Conservation (phyloP, 2,329 filamentous ascomycete species). For the Dryadomyces sulphureus region DNA sequence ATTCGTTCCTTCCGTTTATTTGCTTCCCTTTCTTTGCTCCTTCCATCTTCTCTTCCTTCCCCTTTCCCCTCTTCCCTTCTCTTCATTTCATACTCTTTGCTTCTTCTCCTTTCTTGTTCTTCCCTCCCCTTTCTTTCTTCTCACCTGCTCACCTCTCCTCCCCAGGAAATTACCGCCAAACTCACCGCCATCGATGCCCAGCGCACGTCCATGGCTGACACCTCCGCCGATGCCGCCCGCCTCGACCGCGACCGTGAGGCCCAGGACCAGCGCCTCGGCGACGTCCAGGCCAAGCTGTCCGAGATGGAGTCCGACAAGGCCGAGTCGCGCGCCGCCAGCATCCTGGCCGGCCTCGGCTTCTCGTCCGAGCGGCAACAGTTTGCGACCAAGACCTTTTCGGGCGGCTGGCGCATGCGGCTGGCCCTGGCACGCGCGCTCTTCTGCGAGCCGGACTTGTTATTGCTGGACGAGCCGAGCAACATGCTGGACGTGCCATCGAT, state of each 20-base stretch:
- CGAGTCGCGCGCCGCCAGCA: constrained; percentile 86
- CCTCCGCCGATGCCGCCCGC: constrained; percentile 72
- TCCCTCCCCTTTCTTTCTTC: no score
- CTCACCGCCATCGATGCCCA: constrained; percentile 65
- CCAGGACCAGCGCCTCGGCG: constrained; percentile 76
- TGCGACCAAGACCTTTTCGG: constrained; percentile 94
- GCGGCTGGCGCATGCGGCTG: constrained; percentile 98
- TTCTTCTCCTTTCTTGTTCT: no score
- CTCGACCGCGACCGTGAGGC: constrained; percentile 81
- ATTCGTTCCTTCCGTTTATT: no score
- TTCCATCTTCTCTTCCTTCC: no score
- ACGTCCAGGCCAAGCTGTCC: constrained; percentile 79
- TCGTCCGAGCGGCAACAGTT: constrained; percentile 82
- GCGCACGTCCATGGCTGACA: constrained; percentile 71
- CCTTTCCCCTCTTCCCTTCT: no score
- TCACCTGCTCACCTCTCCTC: no score
- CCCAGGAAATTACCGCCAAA: constrained; percentile 58
- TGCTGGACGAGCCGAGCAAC: constrained; percentile 98
- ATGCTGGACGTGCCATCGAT: constrained; percentile 99
- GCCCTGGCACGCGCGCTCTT: constrained; percentile 90
- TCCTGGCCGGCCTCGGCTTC: constrained; percentile 92
- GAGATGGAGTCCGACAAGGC: constrained; percentile 99
- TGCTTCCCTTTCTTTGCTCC: no score
- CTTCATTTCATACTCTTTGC: no score
- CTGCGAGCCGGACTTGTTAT: constrained; percentile 87